A percentile compares a stretch with the other conserved stretches of the same genome.
Conservation (phyloP, 148 eudicot species). For the Vaccinium vitisidaea region DNA sequence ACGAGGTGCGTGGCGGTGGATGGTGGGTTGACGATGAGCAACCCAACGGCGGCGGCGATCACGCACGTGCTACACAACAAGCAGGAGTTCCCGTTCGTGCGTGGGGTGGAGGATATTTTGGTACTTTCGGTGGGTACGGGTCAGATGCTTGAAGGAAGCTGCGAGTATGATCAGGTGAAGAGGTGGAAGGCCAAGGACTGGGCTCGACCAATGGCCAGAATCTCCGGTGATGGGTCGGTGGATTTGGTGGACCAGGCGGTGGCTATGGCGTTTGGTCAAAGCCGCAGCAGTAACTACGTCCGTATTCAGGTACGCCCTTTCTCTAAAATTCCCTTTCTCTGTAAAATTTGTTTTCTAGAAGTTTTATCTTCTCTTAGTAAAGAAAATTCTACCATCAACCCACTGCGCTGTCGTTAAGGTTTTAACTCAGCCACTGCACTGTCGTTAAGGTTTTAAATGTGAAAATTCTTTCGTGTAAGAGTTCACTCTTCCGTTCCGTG, state of each 20-base stretch:
- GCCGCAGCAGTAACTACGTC: conserved; percentile 67
- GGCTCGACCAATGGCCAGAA: conserved; percentile 77
- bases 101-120: conserved; percentile 88
- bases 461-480: too few species aligned
- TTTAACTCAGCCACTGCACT: too few species aligned
- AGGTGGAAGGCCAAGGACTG: conserved; percentile 76
- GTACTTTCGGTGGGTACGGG: conserved; percentile 87
- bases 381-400: too few species aligned
- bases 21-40: conserved; percentile 73
- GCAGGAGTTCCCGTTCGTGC: conserved; percentile 85
- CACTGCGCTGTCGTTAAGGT: too few species aligned
- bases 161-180: conserved; percentile 58
- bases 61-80: conserved; percentile 94
- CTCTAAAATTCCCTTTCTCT: background rate
- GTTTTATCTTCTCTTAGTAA: too few species aligned
- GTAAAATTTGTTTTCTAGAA: background rate
- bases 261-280: conserved; percentile 78
- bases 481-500: too few species aligned
- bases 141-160: conserved; percentile 65
- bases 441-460: too few species aligned
- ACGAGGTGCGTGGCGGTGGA: conserved; percentile 72
- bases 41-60: conserved; percentile 90
- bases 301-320: conserved; percentile 70
- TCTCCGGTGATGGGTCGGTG: conserved; percentile 69
- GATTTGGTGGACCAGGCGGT: conserved; percentile 89